phyloP scores from a whole-genome alignment of 768 basidiomycete species.

The Boletus subcaerulescens region DNA sequence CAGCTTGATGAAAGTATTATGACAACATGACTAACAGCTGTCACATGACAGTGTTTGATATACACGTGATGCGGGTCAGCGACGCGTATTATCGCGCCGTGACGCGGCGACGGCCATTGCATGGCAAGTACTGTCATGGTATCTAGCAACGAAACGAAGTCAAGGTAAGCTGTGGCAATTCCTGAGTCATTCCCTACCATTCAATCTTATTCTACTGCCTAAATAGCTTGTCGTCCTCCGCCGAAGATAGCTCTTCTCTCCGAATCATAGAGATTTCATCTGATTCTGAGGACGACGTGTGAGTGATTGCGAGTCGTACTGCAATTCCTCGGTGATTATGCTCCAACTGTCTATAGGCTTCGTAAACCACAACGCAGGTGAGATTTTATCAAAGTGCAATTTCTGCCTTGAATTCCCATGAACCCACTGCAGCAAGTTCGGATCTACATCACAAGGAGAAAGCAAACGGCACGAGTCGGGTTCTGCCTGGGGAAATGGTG shows the following conservation, averaged over 20 bases:
- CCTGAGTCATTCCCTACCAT: not conserved
- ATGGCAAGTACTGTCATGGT: slow-evolving; percentile 22
- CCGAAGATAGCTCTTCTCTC: slow-evolving; percentile 5
- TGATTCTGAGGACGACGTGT: slow-evolving; percentile 40
- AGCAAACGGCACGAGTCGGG: not conserved
- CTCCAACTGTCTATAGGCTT: slow-evolving; percentile 5
- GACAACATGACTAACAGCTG: too few relatives aligned
- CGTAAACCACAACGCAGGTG: slow-evolving; percentile 9
- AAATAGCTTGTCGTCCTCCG: not conserved
- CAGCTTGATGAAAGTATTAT: too few relatives aligned
- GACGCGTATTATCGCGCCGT: slow-evolving; percentile 2
- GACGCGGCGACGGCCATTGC: not conserved
- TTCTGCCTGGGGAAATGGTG: slow-evolving; percentile 7
- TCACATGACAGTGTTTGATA: slow-evolving; percentile 18
- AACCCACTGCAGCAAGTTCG: slow-evolving; percentile 3
- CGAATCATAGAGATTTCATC: slow-evolving; percentile 59
- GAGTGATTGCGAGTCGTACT: slow-evolving; percentile 12
- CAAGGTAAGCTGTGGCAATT: slow-evolving; percentile 23
- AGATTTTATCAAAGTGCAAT: not conserved
- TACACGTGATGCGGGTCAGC: slow-evolving; percentile 11
- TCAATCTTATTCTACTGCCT: not conserved
- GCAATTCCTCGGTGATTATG: not conserved
- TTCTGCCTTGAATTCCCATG: not conserved
- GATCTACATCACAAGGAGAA: not conserved
- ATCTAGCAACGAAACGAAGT: slow-evolving; percentile 48